These are phyloP conservation scores for Salix suchowensis DNA, from an alignment of 345 rosid genomes.

Conservation along the genomic window DNA sequence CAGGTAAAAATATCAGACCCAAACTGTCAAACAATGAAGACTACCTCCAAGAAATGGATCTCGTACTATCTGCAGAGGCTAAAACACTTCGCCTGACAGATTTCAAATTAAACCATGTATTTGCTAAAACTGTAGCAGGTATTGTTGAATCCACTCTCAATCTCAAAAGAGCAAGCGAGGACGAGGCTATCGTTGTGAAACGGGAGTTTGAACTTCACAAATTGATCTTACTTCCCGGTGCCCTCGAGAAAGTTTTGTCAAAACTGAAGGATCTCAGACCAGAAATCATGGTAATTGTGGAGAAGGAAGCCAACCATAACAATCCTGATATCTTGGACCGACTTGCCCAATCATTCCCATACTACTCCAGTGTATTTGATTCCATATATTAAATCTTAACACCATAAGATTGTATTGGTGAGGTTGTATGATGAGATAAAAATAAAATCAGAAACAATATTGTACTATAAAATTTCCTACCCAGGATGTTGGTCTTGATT, in stretches of 20 bases:
- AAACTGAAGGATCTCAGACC: slow-evolving; percentile 63
- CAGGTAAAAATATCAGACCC: too few relatives aligned
- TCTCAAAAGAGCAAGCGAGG: slow-evolving; percentile 33
- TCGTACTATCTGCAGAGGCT: too few relatives aligned
- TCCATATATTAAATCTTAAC: slow-evolving; percentile 31
- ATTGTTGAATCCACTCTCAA: slow-evolving; percentile 78
- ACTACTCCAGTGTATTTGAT: slow-evolving; percentile 85
- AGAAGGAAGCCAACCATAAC: slow-evolving; percentile 86
- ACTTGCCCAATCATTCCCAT: slow-evolving; percentile 66
- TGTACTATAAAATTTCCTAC: too few relatives aligned
- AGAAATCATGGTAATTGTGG: slow-evolving; percentile 64
- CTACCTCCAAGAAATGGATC: too few relatives aligned
- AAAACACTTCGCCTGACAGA: too few relatives aligned
- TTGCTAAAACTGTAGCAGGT: slow-evolving; percentile 44
- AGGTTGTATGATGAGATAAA: too few relatives aligned
- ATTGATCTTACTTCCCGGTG: slow-evolving; percentile 33
- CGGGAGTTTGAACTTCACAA: slow-evolving; percentile 77
- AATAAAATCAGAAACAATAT: too few relatives aligned
- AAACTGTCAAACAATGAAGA: too few relatives aligned
- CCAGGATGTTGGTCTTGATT: too few relatives aligned
- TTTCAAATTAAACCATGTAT: slow-evolving; percentile 40
- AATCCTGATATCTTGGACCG: slow-evolving; percentile 61
- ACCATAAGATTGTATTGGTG: too few relatives aligned
- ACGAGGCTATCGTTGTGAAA: slow-evolving; percentile 71
- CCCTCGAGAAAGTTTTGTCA: slow-evolving; percentile 42